These are phyloP conservation scores for Litchi chinensis DNA, from an alignment of 345 rosid genomes.

Conservation along the genomic window DNA sequence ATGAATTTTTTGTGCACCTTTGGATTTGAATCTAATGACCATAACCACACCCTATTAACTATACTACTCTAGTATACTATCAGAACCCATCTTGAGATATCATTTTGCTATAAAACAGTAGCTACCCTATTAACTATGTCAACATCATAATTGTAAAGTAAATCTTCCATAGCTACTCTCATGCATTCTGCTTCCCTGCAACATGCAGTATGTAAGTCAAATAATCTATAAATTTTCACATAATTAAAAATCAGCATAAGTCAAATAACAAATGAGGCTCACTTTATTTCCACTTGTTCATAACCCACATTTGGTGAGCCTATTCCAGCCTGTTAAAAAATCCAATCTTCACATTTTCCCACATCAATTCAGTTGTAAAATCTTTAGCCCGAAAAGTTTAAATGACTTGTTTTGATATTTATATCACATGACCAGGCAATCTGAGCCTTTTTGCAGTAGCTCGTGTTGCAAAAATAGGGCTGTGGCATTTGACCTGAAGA, in stretches of 20 bases:
- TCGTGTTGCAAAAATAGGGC: constrained; percentile 83
- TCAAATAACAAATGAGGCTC: neutral
- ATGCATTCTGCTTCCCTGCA: no score
- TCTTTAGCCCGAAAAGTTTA: neutral
- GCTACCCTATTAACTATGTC: neutral
- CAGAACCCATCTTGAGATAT: neutral
- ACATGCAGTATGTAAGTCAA: no score
- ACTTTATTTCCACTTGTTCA: neutral
- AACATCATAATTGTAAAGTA: no score
- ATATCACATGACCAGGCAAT: constrained; percentile 38
- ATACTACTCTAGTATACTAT: no score
- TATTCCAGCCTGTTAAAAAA: neutral
- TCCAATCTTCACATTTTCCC: neutral
- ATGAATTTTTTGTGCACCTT: no score
- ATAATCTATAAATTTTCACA: no score
- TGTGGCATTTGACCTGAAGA: constrained; percentile 80
- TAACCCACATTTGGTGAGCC: neutral
- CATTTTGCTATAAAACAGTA: neutral
- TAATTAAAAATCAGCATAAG: no score
- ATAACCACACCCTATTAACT: no score
- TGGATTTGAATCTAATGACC: no score
- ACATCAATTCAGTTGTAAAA: neutral
- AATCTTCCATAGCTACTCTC: no score
- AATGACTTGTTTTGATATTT: neutral
- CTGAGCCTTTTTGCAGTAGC: constrained; percentile 85